Evolutionary conservation across 73 alveolate species (phyloP).

Genomic region (Tetrahymena elliotti): DNA sequence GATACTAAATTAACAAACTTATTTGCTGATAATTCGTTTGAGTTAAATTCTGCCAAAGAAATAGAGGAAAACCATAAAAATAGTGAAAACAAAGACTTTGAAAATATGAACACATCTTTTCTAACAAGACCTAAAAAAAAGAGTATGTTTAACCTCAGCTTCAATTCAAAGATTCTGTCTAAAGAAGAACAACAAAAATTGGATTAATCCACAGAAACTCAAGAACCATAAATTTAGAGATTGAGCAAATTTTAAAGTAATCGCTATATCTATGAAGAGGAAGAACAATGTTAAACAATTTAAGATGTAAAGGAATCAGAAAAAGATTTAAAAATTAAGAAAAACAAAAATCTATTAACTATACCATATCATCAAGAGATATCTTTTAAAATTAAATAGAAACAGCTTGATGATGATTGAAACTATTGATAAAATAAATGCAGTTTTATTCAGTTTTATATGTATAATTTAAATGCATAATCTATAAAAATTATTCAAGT

Average conservation of each 20-base stretch:
- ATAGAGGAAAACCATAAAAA: neutral
- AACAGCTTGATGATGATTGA: neutral
- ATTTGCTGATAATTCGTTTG: neutral
- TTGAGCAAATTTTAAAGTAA: neutral
- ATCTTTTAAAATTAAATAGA: neutral
- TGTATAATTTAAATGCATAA: too few species aligned
- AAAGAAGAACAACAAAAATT: neutral
- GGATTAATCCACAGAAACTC: neutral
- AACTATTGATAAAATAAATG: too few species aligned
- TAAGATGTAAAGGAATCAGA: neutral
- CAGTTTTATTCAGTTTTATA: too few species aligned
- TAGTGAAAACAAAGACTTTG: neutral
- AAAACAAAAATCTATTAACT: too few species aligned
- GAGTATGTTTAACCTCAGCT: neutral
- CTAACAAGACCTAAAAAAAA: neutral
- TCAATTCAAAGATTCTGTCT: too few species aligned
- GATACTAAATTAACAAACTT: neutral
- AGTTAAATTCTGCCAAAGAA: neutral
- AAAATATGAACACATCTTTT: neutral
- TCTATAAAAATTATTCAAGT: too few species aligned
- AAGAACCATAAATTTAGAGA: neutral
- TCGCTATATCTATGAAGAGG: neutral
- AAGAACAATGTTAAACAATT: too few species aligned
- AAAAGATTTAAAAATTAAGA: neutral
- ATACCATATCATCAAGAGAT: neutral